These are phyloP conservation scores for Arthroderma sp. DNA, from an alignment of 2,329 filamentous ascomycete genomes.

Conservation along the genomic window DNA sequence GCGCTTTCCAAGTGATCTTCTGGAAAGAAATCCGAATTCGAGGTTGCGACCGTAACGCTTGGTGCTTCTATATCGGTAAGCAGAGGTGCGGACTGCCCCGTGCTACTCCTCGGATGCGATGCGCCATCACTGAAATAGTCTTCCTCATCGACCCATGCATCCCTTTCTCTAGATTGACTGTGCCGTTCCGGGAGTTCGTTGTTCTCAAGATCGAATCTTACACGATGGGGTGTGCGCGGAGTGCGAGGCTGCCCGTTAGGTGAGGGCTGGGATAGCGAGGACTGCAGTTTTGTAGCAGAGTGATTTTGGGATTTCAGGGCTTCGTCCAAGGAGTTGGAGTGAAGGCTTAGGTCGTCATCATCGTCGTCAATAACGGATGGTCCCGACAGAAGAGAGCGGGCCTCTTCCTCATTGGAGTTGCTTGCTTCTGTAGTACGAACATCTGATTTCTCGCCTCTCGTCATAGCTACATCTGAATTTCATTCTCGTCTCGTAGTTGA, in stretches of 20 bases:
- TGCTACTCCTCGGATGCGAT: conserved; percentile 25
- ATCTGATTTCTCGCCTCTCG: conserved; percentile 25
- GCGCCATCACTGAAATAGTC: conserved; percentile 42
- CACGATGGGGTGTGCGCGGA: conserved; percentile 55
- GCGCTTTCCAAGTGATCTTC: conserved; percentile 47
- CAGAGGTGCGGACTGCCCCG: conserved; percentile 49
- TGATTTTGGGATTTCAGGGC: conserved; percentile 8
- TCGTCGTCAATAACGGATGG: conserved; percentile 16
- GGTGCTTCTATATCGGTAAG: conserved; percentile 76
- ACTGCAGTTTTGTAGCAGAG: conserved; percentile 21
- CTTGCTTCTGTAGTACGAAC: conserved; percentile 20
- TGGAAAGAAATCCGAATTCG: conserved; percentile 40
- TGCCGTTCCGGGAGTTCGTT: conserved; percentile 17
- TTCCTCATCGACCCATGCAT: conserved; percentile 43
- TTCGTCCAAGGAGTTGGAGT: conserved; percentile 14
- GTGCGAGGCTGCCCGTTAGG: conserved; percentile 40
- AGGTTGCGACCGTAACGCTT: conserved; percentile 56
- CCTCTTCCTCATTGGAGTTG: conserved; percentile 20
- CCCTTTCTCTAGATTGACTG: conserved; percentile 15
- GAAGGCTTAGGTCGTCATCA: conserved; percentile 17
- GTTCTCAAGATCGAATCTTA: conserved; percentile 53
- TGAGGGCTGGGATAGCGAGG: conserved; percentile 28
- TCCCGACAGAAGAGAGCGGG: conserved; percentile 20
- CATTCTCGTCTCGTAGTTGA: conserved; percentile 9
- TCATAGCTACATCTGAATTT: conserved; percentile 26